Base-by-base conservation (phyloP, 768 basidiomycete genomes). In the Lyophyllum decastes region DNA sequence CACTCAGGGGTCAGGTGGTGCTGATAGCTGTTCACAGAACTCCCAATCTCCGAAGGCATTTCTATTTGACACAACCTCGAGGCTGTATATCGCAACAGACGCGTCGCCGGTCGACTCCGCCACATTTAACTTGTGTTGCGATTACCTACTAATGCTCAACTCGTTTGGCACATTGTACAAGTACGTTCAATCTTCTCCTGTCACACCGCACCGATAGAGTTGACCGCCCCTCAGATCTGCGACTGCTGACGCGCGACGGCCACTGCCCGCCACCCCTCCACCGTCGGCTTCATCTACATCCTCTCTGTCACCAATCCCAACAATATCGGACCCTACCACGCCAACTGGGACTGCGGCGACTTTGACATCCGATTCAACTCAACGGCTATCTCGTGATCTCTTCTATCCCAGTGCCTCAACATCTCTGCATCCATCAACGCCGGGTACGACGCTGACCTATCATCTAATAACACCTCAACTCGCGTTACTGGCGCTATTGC, bases 31-130 rank as follows among this genome's bases (percentile, higher is more conserved):
- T 43, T 48, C 50, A 17, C 63, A 96, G 94, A 94, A 94, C 59
- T 95, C 92, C 2, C 91, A 92, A 66, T 90, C 95, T 27, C 88
- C 92, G 35, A 98, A 98, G 70, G 92, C 94, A 0, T 98, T 95
- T 68, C 74, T 98, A 14, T 98, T 96, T 64, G 95, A 98, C 67
- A 87, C 84, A 17, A 80, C 80, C 4, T 94, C 93, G 22, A 82
- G 92, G 49, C 76, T 97, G 25, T 95, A 95, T 67, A 81, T 98
- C n/a, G 95, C 95, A 11, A 95, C 95, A 11, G 96, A 98, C 66
- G 88, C 89, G 17, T 93, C 92, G 0, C 93, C 95, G 4, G 91
- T 96, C 25, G 95, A 98, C 68, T 82, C 88, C 56, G 87, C 88
- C 4, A 95, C 92, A 0, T 89, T 95, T 66, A 92, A 88, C 60